Conservation (phyloP, 129 eudicot genomes). For the Lactuca saligna region DNA sequence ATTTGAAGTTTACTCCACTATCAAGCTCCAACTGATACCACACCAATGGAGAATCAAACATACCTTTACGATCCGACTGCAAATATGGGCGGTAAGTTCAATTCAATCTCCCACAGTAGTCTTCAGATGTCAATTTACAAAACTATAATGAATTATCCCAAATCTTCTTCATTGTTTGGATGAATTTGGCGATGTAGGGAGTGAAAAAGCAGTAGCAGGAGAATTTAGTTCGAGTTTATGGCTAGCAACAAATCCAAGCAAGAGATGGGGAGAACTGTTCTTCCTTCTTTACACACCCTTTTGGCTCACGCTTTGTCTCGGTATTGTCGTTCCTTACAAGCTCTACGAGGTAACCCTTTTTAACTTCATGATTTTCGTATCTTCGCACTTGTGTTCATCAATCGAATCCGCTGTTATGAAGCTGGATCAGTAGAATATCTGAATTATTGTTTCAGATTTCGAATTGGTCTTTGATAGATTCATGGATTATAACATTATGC, state of each 20-base stretch:
- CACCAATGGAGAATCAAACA: not conserved
- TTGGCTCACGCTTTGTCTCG: slow-evolving; percentile 96
- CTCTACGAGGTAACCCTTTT: slow-evolving; percentile 62
- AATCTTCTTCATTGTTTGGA: slow-evolving; percentile 1
- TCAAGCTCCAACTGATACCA: slow-evolving; percentile 6
- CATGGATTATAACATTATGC: not conserved
- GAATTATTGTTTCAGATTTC: not conserved
- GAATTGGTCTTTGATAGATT: slow-evolving; percentile 6
- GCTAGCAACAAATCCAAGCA: slow-evolving; percentile 87
- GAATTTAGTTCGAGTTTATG: slow-evolving; percentile 46
- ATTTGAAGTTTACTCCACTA: not conserved
- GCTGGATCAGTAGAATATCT: not conserved
- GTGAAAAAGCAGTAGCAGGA: slow-evolving; percentile 20
- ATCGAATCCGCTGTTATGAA: slow-evolving; percentile 1
- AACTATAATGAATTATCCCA: not conserved
- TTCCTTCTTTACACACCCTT: slow-evolving; percentile 83
- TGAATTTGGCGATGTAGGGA: slow-evolving; percentile 35
- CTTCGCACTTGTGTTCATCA: not conserved
- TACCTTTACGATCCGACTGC: slow-evolving; percentile 33
- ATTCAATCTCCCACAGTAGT: slow-evolving; percentile 1
- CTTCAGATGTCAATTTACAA: not conserved
- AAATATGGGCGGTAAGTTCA: slow-evolving; percentile 43
- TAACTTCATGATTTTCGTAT: not conserved
- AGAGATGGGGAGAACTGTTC: slow-evolving; percentile 92
- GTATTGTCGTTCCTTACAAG: slow-evolving; percentile 83